Base-by-base conservation (phyloP, 768 basidiomycete species). In the Pulveroboletus frians region DNA sequence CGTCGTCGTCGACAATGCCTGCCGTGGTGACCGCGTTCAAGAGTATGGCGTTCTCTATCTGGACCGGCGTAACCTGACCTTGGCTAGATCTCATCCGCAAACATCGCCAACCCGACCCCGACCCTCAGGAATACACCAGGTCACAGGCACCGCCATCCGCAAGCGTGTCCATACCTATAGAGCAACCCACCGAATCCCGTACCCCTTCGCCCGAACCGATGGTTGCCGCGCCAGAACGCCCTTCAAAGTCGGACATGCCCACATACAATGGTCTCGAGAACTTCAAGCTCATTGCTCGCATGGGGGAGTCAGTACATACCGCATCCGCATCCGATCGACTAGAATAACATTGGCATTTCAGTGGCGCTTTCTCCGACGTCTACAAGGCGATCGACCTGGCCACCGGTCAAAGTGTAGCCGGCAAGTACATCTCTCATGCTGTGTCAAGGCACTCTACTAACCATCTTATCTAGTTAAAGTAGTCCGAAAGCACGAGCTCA, bases 301-400 rank as follows among this genome's bases (percentile, higher is more conserved):
- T 92, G 91, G 92, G 91, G 75, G 91, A 93, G 91, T 93, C 54
- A 68, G 91, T 85, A 32, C 46, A 32, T 35, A 8, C 4, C 4
- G 21, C 26, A 31, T 7, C 10, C 41, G 47, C 45, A 49, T 31
- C 38, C 39, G 49, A 47, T 43, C 48, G 40, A 39, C 46, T 40
- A 31, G 32, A 49, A 47, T 51, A 42, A 66, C 60, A 37, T 35
- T 36, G 46, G 51, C 34, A 49, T 67, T 51, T 29, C 60, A 90
- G 84, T 60, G 95, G 95, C 51, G 95, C 95, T 37, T 99, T 99
- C 67, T 97, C 94, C n/a, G 92, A 96, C 64, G 95, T 99, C 9
- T 99, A 95, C 77, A 90, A 89, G 65, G 95, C 92, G 13, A 59
- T 86, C 47, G 88, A 97, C 65, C 75, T 80, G 41, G 72, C 75